Conservation (phyloP, 2,329 filamentous ascomycete species). For the Rutstroemia sp. region DNA sequence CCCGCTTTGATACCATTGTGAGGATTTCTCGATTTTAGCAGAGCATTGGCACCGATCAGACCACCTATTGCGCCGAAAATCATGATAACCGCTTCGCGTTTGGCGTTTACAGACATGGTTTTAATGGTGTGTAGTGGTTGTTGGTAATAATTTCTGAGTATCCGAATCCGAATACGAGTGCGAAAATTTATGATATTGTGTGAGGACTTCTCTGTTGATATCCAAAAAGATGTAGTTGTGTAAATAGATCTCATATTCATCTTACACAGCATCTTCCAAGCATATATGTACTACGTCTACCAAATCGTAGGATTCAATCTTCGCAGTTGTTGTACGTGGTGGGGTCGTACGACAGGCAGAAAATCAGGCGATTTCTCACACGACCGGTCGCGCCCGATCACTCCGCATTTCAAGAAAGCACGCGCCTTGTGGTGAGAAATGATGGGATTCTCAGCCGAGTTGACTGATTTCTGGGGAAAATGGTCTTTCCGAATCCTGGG, state of each 20-base stretch:
- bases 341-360: slow-evolving; percentile 1
- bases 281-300: neutral
- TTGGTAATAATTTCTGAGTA: neutral
- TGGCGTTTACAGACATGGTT: neutral
- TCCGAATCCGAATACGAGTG: too few species aligned
- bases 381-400: neutral
- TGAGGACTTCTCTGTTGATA: neutral
- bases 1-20: slow-evolving; percentile 3
- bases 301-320: neutral
- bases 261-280: neutral
- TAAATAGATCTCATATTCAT: neutral
- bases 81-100: slow-evolving; percentile 5
- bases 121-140: neutral
- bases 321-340: neutral
- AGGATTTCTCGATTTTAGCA: neutral
- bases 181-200: neutral
- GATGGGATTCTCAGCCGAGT: neutral
- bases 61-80: neutral
- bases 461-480: neutral
- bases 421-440: neutral
- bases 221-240: too few species aligned
- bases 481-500: neutral
- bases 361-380: neutral
- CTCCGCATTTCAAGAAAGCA: neutral
- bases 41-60: slow-evolving; percentile 4